A percentile compares a stretch with the other conserved stretches of the same genome.
These are phyloP conservation scores for Grosmannia huntii DNA, from an alignment of 2,329 filamentous ascomycete genomes.

Conservation along the genomic window DNA sequence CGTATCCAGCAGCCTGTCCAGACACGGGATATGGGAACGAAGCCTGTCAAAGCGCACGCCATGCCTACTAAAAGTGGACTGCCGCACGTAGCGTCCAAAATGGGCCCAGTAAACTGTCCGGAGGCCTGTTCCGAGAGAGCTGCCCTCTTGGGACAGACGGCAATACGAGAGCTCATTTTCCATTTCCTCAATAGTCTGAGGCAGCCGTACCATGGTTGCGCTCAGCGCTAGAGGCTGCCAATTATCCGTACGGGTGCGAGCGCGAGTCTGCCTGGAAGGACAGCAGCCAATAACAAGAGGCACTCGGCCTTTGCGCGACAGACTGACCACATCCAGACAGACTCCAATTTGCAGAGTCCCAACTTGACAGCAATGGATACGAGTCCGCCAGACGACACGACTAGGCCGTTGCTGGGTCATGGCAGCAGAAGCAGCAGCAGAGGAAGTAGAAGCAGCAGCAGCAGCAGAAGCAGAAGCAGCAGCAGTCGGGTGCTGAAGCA, in stretches of 20 bases:
- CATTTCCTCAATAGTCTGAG: no score
- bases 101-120: not conserved
- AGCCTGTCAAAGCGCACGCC: not conserved
- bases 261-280: no score
- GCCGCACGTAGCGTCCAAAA: not conserved
- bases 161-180: no score
- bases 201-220: no score
- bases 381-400: not conserved
- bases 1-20: no score
- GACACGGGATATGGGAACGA: no score
- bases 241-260: no score
- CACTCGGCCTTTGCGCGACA: no score
- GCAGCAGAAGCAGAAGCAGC: not conserved
- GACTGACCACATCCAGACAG: no score
- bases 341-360: no score
- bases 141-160: not conserved
- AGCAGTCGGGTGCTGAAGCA: constrained; percentile 14
- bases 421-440: not conserved
- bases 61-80: not conserved
- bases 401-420: not conserved
- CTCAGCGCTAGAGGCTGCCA: no score
- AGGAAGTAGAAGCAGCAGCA: not conserved
- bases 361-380: not conserved
- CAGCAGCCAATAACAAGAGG: no score
- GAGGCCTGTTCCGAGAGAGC: not conserved